Evolutionary conservation across 768 basidiomycete species (phyloP), one percentile per base, ranked within the genome.

Genomic region (Termitomyces sp.): DNA sequence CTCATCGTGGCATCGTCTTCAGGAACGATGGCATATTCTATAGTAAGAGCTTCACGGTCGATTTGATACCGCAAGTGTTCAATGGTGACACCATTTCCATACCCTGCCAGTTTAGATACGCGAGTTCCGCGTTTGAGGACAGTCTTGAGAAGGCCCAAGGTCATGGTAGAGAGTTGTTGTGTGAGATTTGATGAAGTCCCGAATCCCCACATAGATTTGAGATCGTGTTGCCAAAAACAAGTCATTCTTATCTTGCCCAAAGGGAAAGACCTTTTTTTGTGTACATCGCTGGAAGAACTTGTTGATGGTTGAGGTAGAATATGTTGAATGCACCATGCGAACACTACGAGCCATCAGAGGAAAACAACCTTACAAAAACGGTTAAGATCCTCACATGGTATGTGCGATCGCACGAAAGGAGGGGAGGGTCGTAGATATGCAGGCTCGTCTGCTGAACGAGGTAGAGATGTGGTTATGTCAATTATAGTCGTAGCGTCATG

Each of bases 141-240:
- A n/a, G 85, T 84, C 72, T 93, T 91, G 67, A 90, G 79, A 47
- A 96, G 74, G 28, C 92, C 91, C 7, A 93, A 72, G 18, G 88
- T 79, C 83, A 96, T 92, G 5, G 89, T 85, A n/a, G 88, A 87
- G 2, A 98, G 80, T 64, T 96, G 93, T 63, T 93, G 91, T 9
- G 83, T 80, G 10, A 93, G 66, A 33, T 83, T 79, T 16, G 83
- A 76, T 1, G 83, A 79, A 0, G 87, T 82, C 7, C 85, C 86
- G 53, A 94, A 81, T 41, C 85, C 90, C 93, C 93, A 96, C 41
- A 92, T 70, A 0, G 92, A 83, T 62, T 91, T 89, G 32, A 96
- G 82, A 74, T 97, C 92, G 70, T 96, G 95, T 69, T 95, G 92
- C 91, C 93, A 96, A 69, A 96, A 95, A 68, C 92, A 95, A 1